Evolutionary conservation across 1,284 basidiomycete genomes (phyloP), one percentile per base, ranked within the genome.

Genomic region (Apiotrichum sp.): DNA sequence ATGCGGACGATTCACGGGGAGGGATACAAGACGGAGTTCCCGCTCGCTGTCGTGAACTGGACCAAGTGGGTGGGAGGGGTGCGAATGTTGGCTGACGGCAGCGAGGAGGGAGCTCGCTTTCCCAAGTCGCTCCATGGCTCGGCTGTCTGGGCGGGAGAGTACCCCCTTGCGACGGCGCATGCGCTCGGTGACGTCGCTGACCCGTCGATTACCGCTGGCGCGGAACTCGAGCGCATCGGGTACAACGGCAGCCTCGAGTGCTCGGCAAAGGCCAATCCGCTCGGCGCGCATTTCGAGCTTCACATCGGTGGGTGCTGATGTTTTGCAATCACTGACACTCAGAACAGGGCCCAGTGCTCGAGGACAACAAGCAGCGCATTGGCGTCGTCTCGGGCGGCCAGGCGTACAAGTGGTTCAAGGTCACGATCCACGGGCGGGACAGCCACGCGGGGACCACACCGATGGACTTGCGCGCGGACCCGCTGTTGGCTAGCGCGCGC

Each of bases 241-340:
- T 60, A 57, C 58, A 43, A 46, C 14, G 58, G 58, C 29, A 7
- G 42, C 3, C 10, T 57, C 2, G 49, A 47, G n/a, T 47, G 42
- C 8, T 54, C 47, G 9, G 49, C 50, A 11, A 44, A 33, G 50
- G 39, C 42, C 3, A 63, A 60, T 51, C 67, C 67, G 1, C 55
- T 70, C 29, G 61, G 49, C 1, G 67, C 67, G 1, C 68, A 70
- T 53, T 70, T 69, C 51, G 68, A 70, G 54, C 55, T 69, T 7
- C 67, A 70, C 52, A 70, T 70, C 47, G 58, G 46, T 50, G 31
- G 1, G 48, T 10, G 6, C 22, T 8, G 16, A n/a, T 3, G 6
- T 3, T 14, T 13, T 32, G 22, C 3, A 7, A 6, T 6, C 8
- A 14, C 39, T 48, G 22, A 43, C 45, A 32, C 5, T 2, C 36